phyloP scores from a whole-genome alignment of 768 basidiomycete species.

The Dioszegia aurantiaca region DNA sequence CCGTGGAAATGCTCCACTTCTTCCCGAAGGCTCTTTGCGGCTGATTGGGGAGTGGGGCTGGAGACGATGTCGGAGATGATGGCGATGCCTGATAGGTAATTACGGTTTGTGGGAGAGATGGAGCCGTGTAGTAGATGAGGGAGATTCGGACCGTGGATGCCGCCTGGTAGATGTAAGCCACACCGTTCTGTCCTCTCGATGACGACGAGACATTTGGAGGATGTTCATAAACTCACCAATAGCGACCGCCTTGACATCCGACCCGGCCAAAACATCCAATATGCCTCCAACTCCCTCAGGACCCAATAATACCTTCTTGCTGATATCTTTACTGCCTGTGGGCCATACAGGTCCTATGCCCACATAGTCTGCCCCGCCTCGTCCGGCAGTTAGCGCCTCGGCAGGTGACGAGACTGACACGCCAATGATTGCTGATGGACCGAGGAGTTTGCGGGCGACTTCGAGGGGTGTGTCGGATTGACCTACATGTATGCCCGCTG shows the following conservation, averaged over 20 bases:
- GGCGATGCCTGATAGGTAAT: slow-evolving; percentile 73
- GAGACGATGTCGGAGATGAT: slow-evolving; percentile 83
- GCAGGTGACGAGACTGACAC: slow-evolving; percentile 69
- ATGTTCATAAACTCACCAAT: slow-evolving; percentile 65
- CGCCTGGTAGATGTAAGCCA: slow-evolving; percentile 60
- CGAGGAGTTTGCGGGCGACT: slow-evolving; percentile 67
- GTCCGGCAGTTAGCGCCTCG: slow-evolving; percentile 64
- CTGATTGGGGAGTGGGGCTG: slow-evolving; percentile 59
- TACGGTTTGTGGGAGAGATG: slow-evolving; percentile 59
- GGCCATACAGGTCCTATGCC: slow-evolving; percentile 82
- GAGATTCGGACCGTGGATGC: slow-evolving; percentile 76
- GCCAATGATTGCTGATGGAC: slow-evolving; percentile 69
- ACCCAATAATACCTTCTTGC: slow-evolving; percentile 66
- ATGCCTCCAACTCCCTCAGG: slow-evolving; percentile 69
- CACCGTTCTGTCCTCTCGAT: too few species aligned
- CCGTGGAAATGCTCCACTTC: slow-evolving; percentile 41
- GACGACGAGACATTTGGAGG: background rate
- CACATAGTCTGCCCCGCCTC: slow-evolving; percentile 74
- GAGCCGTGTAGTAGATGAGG: slow-evolving; percentile 72
- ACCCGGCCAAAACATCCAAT: slow-evolving; percentile 65
- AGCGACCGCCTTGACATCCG: slow-evolving; percentile 68
- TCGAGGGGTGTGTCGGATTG: slow-evolving; percentile 78
- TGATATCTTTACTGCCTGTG: slow-evolving; percentile 68
- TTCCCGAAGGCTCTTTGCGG: slow-evolving; percentile 53
- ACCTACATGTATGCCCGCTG: slow-evolving; percentile 79